Evolutionary conservation across 345 rosid genomes (phyloP).

Genomic region (Orychophragmus violaceus): DNA sequence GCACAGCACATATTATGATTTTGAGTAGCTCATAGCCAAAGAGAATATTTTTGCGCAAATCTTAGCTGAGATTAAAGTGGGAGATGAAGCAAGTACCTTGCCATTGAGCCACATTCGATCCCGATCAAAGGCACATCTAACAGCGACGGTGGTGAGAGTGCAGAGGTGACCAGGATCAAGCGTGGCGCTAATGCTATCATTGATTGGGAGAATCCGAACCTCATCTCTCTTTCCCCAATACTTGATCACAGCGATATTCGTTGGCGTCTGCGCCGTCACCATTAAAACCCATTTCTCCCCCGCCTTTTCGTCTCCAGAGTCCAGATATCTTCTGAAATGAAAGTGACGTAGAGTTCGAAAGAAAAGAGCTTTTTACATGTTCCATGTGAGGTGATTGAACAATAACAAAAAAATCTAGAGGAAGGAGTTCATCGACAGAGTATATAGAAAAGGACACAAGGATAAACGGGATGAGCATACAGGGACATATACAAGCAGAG

Average conservation of each 20-base stretch:
- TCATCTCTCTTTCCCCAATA: slow-evolving; percentile 98
- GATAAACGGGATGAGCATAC: no score
- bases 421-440: no score
- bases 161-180: slow-evolving; percentile 91
- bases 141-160: slow-evolving; percentile 92
- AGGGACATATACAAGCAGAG: no score
- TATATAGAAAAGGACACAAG: no score
- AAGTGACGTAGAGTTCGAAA: slow-evolving; percentile 23
- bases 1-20: no score
- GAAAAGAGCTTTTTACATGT: background rate
- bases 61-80: no score
- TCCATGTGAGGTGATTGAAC: slow-evolving; percentile 3
- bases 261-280: slow-evolving; percentile 91
- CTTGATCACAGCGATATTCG: slow-evolving; percentile 94
- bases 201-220: slow-evolving; percentile 74
- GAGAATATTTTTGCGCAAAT: no score
- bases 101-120: slow-evolving; percentile 99
- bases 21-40: no score
- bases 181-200: slow-evolving; percentile 91
- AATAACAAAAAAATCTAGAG: no score
- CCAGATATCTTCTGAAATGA: no score
- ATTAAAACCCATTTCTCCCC: slow-evolving; percentile 59
- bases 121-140: slow-evolving; percentile 68
- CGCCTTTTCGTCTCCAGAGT: no score
- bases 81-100: no score